Percentiles rank a stretch among this genome's conserved stretches.
Conservation (phyloP, 257 asterid species). For the Solanum pinnatisectum region DNA sequence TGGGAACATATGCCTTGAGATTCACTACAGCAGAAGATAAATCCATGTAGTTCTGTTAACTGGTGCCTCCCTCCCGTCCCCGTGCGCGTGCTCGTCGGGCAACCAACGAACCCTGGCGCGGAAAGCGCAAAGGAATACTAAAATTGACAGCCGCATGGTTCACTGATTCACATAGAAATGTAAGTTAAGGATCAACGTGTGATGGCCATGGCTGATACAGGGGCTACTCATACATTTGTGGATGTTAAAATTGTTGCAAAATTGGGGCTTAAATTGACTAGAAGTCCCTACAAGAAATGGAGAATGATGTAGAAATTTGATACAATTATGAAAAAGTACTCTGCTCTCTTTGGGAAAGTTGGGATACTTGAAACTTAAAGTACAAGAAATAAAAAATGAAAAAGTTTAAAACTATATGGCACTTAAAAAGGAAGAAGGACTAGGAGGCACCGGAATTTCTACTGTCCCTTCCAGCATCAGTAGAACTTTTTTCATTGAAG, state of each 20-base stretch:
- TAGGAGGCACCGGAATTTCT: conserved; percentile 45
- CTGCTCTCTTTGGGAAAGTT: background rate
- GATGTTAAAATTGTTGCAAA: too few species aligned
- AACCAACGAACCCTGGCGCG: too few species aligned
- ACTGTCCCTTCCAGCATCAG: conserved; percentile 57
- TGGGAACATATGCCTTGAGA: background rate
- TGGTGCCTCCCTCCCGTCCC: too few species aligned
- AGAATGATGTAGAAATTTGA: background rate
- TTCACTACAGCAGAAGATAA: background rate
- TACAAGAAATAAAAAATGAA: too few species aligned
- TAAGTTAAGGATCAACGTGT: too few species aligned
- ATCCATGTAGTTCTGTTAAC: background rate
- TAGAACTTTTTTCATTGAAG: conserved; percentile 49
- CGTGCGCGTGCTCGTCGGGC: too few species aligned
- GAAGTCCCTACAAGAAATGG: background rate
- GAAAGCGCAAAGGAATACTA: too few species aligned
- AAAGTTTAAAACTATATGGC: background rate
- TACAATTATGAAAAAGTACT: background rate
- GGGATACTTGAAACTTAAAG: too few species aligned
- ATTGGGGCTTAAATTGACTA: too few species aligned
- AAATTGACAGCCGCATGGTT: too few species aligned
- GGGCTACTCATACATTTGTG: background rate
- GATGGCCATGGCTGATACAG: too few species aligned
- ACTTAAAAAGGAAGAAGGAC: conserved; percentile 35
- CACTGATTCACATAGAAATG: too few species aligned